Base-by-base conservation (phyloP, 2,329 filamentous ascomycete genomes). In the Neofusicoccum laricinum region DNA sequence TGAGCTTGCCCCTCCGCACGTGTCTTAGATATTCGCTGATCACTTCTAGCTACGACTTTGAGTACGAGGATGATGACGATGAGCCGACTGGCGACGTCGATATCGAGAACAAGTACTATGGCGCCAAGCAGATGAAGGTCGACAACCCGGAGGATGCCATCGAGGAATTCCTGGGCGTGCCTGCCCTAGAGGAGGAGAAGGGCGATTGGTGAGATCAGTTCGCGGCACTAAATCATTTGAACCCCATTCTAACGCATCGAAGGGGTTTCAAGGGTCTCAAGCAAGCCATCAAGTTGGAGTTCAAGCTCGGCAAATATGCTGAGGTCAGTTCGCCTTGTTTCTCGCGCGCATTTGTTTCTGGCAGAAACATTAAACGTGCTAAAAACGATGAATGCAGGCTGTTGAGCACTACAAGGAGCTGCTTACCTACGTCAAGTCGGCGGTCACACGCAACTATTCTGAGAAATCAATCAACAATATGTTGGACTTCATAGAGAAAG, bases 401-500 rank as follows among this genome's bases (percentile, higher is more conserved):
- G 88, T 93, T 53, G 88, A 94, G 74, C 93, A 99, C 78, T 99
- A 96, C 79, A 89, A 87, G 68, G 93, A 98, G 79, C 91, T 99
- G 34, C 87, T 99, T 68, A 98, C 93, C 51, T 99, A 98, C 73
- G 93, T 98, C 80, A 97, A 95, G 78, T 96, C 92, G 2, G 94
- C 94, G 7, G 94, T 99, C 51, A 98, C 95, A 45, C 88, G 95
- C 67, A 99, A 98, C 79, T 98, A 98, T 79, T 97, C 95, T 1
- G 95, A 99, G 78, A 98, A 98, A 77, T 98, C 94, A 12, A 97
- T 99, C 81, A 98, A 98, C 80, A 98, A 97, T 77, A 97, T 99
- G 89, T 88, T 99, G 51, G 95, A 98, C 80, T 96, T 90, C 76
- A 95, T 99, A 69, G 94, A 98, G 78, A 98, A 97, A 79, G 91